Evolutionary conservation across 2,329 filamentous ascomycete genomes (phyloP).

Genomic region (Trichoderma gracile): DNA sequence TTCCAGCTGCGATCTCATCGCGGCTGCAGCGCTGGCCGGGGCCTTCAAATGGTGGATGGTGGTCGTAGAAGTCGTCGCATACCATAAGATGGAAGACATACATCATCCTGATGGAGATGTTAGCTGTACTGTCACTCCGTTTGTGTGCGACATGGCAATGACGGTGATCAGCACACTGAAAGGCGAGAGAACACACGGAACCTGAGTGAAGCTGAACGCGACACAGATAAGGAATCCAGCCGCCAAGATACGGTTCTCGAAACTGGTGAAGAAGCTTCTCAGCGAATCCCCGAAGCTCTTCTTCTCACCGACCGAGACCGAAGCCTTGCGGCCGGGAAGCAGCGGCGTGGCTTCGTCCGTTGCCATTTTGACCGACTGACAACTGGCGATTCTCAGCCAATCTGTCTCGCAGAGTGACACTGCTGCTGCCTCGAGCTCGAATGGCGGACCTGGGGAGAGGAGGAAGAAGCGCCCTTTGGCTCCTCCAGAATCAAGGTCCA

Average conservation of each 20-base stretch:
- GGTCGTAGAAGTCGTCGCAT: slow-evolving; percentile 67
- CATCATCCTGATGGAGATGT: slow-evolving; percentile 43
- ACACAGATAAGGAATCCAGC: slow-evolving; percentile 61
- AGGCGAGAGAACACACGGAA: slow-evolving; percentile 42
- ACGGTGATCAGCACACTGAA: background rate
- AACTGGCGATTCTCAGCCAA: background rate
- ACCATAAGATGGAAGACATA: slow-evolving; percentile 72
- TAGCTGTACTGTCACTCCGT: background rate
- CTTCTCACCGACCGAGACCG: background rate
- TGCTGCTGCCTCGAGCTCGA: background rate
- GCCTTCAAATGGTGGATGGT: slow-evolving; percentile 53
- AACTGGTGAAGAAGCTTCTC: slow-evolving; percentile 29
- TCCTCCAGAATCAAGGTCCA: background rate
- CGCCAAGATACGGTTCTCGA: slow-evolving; percentile 53
- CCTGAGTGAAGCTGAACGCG: slow-evolving; percentile 52
- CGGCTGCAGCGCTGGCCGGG: slow-evolving; percentile 57
- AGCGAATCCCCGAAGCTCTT: slow-evolving; percentile 23
- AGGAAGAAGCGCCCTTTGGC: background rate
- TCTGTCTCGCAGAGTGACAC: background rate
- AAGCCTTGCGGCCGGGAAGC: slow-evolving; percentile 8
- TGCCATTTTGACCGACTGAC: slow-evolving; percentile 6
- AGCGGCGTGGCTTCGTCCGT: slow-evolving; percentile 18
- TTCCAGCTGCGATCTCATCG: slow-evolving; percentile 64
- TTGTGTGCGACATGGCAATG: background rate
- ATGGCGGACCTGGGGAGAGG: background rate